A percentile compares a stretch with the other conserved stretches of the same genome.
phyloP scores from a whole-genome alignment of 2,329 filamentous ascomycete genomes.

The Phialophora tarda region DNA sequence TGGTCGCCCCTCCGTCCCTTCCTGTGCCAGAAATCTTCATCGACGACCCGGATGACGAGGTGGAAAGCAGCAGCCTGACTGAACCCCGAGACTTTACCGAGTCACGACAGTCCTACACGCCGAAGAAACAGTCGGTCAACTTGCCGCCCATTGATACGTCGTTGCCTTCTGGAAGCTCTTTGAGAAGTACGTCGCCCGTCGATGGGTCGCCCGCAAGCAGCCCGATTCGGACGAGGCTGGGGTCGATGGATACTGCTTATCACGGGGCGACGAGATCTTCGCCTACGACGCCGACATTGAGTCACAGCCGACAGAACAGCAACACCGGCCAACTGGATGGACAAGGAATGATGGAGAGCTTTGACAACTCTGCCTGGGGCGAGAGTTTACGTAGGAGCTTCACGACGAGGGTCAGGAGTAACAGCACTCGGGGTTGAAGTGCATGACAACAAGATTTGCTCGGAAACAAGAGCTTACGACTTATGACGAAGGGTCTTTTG shows the following conservation, averaged over 20 bases:
- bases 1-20: conserved; percentile 78
- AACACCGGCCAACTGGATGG: conserved; percentile 65
- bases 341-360: conserved; percentile 78
- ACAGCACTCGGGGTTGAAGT: conserved; percentile 18
- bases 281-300: conserved; percentile 42
- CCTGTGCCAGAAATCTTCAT: conserved; percentile 89
- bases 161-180: conserved; percentile 36
- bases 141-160: conserved; percentile 39
- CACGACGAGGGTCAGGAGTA: conserved; percentile 62
- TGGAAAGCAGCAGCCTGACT: conserved; percentile 30
- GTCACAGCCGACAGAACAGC: conserved; percentile 66
- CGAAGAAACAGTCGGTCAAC: conserved; percentile 28
- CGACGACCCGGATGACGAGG: conserved; percentile 69
- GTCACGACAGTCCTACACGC: conserved; percentile 31
- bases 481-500: background rate
- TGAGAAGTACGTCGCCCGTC: conserved; percentile 35
- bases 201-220: conserved; percentile 37
- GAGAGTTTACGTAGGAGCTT: conserved; percentile 90
- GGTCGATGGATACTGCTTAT: conserved; percentile 43
- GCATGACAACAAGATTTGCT: conserved; percentile 1
- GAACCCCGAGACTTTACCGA: conserved; percentile 39
- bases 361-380: conserved; percentile 90
- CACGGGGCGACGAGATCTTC: conserved; percentile 43
- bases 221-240: conserved; percentile 34
- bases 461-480: conserved; percentile 3